Percentiles rank a stretch among this genome's conserved stretches.
These are phyloP conservation scores for Sclerotinia glacialis DNA, from an alignment of 2,329 filamentous ascomycete species.

Conservation along the genomic window DNA sequence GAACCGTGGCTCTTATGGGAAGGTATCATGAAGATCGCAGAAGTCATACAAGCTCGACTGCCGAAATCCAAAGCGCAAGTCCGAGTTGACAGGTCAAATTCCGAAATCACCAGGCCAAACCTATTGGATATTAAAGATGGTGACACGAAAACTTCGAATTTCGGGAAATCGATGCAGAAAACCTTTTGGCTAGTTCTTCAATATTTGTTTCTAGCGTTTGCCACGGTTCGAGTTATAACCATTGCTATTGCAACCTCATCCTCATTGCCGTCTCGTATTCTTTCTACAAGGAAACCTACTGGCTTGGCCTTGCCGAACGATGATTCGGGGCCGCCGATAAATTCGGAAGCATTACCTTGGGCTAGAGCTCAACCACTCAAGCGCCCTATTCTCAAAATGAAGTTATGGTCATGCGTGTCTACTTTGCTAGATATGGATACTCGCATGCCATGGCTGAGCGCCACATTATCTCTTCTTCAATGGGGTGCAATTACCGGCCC, in stretches of 20 bases:
- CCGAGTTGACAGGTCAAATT: slow-evolving; percentile 38
- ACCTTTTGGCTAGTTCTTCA: slow-evolving; percentile 53
- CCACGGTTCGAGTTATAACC: slow-evolving; percentile 63
- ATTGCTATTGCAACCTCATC: slow-evolving; percentile 64
- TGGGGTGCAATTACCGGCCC: slow-evolving; percentile 71
- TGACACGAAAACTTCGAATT: slow-evolving; percentile 27
- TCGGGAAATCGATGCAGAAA: slow-evolving; percentile 35
- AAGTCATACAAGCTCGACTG: slow-evolving; percentile 44
- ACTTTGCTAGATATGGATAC: slow-evolving; percentile 69
- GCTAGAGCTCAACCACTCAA: slow-evolving; percentile 30
- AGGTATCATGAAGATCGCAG: slow-evolving; percentile 68
- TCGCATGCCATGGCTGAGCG: slow-evolving; percentile 89
- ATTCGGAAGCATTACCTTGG: slow-evolving; percentile 25
- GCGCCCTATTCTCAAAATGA: slow-evolving; percentile 64
- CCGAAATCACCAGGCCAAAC: slow-evolving; percentile 29
- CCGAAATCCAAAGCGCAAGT: slow-evolving; percentile 37
- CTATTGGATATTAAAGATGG: slow-evolving; percentile 24
- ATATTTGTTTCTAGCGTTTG: slow-evolving; percentile 49
- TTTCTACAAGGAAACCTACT: slow-evolving; percentile 34
- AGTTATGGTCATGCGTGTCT: slow-evolving; percentile 70
- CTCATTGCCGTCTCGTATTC: slow-evolving; percentile 58
- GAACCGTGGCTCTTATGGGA: slow-evolving; percentile 91
- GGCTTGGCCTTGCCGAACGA: slow-evolving; percentile 31
- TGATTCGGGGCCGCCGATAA: slow-evolving; percentile 29
- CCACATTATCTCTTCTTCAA: slow-evolving; percentile 71